These are phyloP conservation scores for Candida sanyaensis DNA, from an alignment of 1,139 yeast species.

Conservation along the genomic window DNA sequence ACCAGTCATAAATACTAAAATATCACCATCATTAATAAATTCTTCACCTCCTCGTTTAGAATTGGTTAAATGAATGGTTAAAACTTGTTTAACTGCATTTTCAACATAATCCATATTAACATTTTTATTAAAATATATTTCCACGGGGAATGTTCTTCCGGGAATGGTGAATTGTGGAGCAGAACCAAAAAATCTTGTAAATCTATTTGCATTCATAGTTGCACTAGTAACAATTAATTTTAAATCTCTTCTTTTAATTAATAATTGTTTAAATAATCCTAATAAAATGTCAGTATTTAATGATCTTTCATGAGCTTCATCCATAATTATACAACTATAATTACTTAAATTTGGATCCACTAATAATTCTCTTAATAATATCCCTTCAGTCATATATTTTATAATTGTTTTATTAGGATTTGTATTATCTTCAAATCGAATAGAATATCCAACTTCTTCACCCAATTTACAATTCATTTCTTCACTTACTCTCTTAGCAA, in stretches of 20 bases:
- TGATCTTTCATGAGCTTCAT: conserved; percentile 95
- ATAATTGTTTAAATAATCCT: conserved; percentile 70
- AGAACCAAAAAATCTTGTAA: conserved; percentile 76
- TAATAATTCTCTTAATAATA: conserved; percentile 74
- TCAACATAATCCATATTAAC: conserved; percentile 83
- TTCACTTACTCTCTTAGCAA: conserved; percentile 85
- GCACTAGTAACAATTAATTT: conserved; percentile 91
- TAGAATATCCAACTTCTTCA: conserved; percentile 80
- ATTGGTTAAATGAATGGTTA: conserved; percentile 67
- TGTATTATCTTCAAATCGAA: conserved; percentile 85
- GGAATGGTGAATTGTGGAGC: conserved; percentile 91
- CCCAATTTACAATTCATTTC: conserved; percentile 79
- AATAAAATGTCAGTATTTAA: conserved; percentile 82
- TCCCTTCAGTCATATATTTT: conserved; percentile 94
- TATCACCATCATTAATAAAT: conserved; percentile 70
- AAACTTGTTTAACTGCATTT: conserved; percentile 78
- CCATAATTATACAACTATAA: conserved; percentile 88
- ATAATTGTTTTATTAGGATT: conserved; percentile 54
- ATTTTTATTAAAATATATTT: conserved; percentile 61
- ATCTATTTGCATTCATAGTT: conserved; percentile 85
- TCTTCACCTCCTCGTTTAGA: background rate
- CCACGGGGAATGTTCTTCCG: conserved; percentile 92
- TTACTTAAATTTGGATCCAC: conserved; percentile 64
- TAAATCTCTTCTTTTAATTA: conserved; percentile 66
- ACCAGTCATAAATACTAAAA: conserved; percentile 93